Conservation (phyloP, 2,329 filamentous ascomycete species). For the Alternaria viburni region DNA sequence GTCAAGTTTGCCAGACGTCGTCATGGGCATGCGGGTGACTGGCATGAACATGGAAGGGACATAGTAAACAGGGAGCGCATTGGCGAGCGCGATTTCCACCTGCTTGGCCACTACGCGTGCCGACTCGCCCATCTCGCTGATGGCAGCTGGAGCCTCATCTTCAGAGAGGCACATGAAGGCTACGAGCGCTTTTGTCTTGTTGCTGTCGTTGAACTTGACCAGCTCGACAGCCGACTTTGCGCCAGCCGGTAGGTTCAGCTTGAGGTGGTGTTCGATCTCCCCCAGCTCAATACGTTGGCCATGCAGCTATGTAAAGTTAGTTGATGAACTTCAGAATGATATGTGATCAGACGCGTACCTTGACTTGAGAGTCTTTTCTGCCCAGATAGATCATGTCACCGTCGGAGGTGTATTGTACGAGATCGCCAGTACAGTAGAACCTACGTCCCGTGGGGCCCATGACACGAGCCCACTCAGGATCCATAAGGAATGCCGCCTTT, state of each 20-base stretch:
- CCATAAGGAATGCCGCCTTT: constrained; percentile 35
- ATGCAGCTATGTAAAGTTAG: constrained; percentile 47
- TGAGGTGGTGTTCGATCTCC: constrained; percentile 54
- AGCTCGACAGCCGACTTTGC: constrained; percentile 55
- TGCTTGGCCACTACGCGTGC: constrained; percentile 28
- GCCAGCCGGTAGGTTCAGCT: constrained; percentile 42
- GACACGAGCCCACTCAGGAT: constrained; percentile 36
- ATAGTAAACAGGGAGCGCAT: constrained; percentile 51
- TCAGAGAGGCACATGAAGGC: constrained; percentile 39
- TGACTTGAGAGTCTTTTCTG: constrained; percentile 46
- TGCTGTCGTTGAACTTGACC: constrained; percentile 36
- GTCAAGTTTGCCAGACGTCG: constrained; percentile 53
- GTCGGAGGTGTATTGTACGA: constrained; percentile 41
- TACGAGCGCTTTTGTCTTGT: constrained; percentile 34
- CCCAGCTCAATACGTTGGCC: constrained; percentile 55
- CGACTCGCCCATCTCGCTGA: constrained; percentile 29
- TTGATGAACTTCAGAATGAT: constrained; percentile 21
- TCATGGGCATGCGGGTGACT: constrained; percentile 49
- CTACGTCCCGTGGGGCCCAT: constrained; percentile 21
- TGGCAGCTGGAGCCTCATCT: constrained; percentile 29
- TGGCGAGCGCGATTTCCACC: constrained; percentile 34
- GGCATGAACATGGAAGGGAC: constrained; percentile 54
- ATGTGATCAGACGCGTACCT: constrained; percentile 21
- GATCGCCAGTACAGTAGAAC: constrained; percentile 45
- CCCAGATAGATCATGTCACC: constrained; percentile 46